These are phyloP conservation scores for Penicillium hordei DNA, from an alignment of 2,329 filamentous ascomycete species.

Conservation along the genomic window DNA sequence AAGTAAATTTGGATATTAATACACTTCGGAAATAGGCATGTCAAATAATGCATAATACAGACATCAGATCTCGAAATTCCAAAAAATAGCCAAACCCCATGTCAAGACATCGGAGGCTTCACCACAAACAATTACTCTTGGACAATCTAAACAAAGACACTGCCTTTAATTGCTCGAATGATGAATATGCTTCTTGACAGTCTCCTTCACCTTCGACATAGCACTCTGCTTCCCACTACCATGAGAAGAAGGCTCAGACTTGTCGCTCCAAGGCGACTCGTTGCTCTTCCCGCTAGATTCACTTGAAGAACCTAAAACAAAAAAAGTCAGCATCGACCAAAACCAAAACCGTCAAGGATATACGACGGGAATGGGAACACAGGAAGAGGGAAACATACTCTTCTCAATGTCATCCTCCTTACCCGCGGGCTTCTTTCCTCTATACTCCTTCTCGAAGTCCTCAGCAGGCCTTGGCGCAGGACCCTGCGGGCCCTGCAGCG, in stretches of 20 bases:
- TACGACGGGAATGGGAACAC: no score
- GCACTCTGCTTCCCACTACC: conserved; percentile 16
- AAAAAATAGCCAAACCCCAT: neutral
- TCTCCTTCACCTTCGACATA: conserved; percentile 26
- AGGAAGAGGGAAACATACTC: neutral
- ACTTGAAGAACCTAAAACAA: neutral
- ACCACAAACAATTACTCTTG: neutral
- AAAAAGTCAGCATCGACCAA: neutral
- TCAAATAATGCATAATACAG: neutral
- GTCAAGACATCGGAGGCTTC: neutral
- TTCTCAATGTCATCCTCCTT: neutral
- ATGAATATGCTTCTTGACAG: conserved; percentile 20
- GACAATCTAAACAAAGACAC: no score
- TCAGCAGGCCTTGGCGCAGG: conserved; percentile 26
- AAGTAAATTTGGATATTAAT: conserved; percentile 8
- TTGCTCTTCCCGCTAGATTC: conserved; percentile 5
- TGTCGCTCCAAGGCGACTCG: neutral
- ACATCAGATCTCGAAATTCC: neutral
- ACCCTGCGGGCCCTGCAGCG: conserved; percentile 31
- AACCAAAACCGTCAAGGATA: neutral
- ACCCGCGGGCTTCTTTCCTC: conserved; percentile 16
- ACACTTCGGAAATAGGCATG: neutral
- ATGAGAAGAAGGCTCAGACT: neutral
- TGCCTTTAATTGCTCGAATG: conserved; percentile 7
- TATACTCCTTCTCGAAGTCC: conserved; percentile 32